These are phyloP conservation scores for Salix caprea DNA, from an alignment of 345 rosid genomes.

Conservation along the genomic window DNA sequence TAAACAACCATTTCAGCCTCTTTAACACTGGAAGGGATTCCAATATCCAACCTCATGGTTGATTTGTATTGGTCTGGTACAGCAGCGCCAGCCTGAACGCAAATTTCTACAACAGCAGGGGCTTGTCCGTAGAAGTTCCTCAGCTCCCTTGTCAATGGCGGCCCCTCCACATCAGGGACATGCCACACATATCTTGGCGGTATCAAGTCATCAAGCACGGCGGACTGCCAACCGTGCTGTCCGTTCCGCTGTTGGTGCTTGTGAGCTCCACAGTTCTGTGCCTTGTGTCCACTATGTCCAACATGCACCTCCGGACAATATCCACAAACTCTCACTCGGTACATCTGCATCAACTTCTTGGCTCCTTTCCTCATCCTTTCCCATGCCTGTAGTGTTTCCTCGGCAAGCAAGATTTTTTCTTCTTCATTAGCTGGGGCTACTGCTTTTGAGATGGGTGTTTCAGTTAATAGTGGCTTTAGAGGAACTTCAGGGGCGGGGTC, in stretches of 20 bases:
- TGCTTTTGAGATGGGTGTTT: constrained; percentile 51
- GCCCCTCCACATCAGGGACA: constrained; percentile 68
- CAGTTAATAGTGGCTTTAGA: constrained; percentile 46
- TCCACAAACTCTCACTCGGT: constrained; percentile 86
- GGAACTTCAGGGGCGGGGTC: constrained; percentile 63
- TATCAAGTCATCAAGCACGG: constrained; percentile 79
- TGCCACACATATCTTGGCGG: constrained; percentile 96
- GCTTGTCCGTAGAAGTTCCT: constrained; percentile 82
- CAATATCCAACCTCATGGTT: constrained; percentile 93
- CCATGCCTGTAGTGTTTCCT: constrained; percentile 79
- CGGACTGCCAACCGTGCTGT: constrained; percentile 94
- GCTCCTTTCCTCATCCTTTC: constrained; percentile 75
- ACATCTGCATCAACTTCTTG: constrained; percentile 77
- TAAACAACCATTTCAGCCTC: constrained; percentile 98
- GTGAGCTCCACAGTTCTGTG: constrained; percentile 88
- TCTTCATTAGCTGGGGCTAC: constrained; percentile 51
- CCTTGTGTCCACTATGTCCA: constrained; percentile 84
- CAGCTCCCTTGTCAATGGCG: constrained; percentile 63
- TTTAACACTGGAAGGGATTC: constrained; percentile 61
- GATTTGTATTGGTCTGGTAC: constrained; percentile 74
- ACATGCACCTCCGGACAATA: constrained; percentile 96
- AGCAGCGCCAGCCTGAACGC: constrained; percentile 73
- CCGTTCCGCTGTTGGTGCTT: constrained; percentile 97
- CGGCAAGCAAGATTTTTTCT: constrained; percentile 55
- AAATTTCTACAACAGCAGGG: constrained; percentile 85